Conservation (phyloP, 768 basidiomycete species). For the Tricholoma bakamatsutake region DNA sequence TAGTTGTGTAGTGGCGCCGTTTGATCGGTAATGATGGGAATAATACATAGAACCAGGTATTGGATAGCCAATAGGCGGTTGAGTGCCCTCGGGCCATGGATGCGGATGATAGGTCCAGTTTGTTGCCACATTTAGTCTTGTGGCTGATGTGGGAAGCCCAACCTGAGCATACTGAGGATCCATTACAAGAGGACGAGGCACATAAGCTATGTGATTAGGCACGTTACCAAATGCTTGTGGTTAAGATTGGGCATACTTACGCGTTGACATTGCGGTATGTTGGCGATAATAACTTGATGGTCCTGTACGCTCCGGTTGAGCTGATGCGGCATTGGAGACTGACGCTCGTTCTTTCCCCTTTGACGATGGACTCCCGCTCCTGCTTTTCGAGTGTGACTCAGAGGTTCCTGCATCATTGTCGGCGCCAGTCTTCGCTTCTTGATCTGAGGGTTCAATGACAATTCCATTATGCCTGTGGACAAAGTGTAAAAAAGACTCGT, state of each 20-base stretch:
- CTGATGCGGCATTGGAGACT: slow-evolving; percentile 17
- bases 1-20: slow-evolving; percentile 11
- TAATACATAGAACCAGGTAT: slow-evolving; percentile 20
- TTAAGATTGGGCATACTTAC: slow-evolving; percentile 21
- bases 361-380: slow-evolving; percentile 41
- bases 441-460: slow-evolving; percentile 46
- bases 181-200: slow-evolving; percentile 36
- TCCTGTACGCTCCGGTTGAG: slow-evolving; percentile 25
- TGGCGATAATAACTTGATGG: slow-evolving; percentile 62
- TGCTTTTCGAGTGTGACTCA: slow-evolving; percentile 42
- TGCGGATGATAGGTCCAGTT: slow-evolving; percentile 34
- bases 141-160: slow-evolving; percentile 49
- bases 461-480: slow-evolving; percentile 57
- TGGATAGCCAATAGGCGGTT: slow-evolving; percentile 13
- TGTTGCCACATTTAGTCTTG: slow-evolving; percentile 35
- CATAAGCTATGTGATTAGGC: slow-evolving; percentile 27
- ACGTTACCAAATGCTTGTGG: neutral
- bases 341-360: slow-evolving; percentile 35
- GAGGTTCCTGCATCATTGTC: slow-evolving; percentile 30
- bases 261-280: slow-evolving; percentile 45
- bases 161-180: slow-evolving; percentile 39
- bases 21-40: slow-evolving; percentile 45
- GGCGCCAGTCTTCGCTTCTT: slow-evolving; percentile 15
- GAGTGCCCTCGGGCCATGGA: slow-evolving; percentile 31
- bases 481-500: neutral